Evolutionary conservation across 176 grass and related monocot genomes (phyloP), one percentile per base, ranked within the genome.

Genomic region (Oryza meridionalis): DNA sequence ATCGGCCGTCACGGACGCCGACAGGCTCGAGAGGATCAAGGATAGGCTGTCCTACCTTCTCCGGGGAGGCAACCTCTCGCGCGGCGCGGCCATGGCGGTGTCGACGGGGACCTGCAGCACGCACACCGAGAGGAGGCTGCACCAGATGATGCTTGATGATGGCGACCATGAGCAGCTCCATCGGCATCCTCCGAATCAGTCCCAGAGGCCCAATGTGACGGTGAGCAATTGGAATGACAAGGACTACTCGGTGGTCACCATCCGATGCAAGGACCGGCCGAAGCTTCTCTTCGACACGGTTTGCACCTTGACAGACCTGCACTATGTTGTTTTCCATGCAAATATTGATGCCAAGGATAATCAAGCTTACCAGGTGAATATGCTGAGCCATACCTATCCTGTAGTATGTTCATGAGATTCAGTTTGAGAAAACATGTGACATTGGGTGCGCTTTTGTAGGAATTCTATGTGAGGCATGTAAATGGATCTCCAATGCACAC

Each of bases 271-370:
- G 86, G 94, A 96, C 78, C 77, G 94, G 46, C 26, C 94, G 0
- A 96, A 96, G 49, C 94, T 96, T 89, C 84, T 93, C n/a, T 96
- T 96, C 19, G 94, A 96, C 11, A 96, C 94, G 7, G 91, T 96
- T 66, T 96, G 94, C 84, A 96, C 94, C 31, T 78, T 96, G 50
- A 96, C 94, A 3, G 94, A 96, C 38, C 69, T 96, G 70, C 72
- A 77, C 3, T 96, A 96, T 81, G 94, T 93, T 73, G 91, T 96
- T 65, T 96, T 93, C 86, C 94, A 93, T 67, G 94, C 91, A 5
- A 96, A 80, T 81, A 92, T 96, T 46, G 91, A 96, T 22, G 91
- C 94, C 77, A 80, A 71, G 50, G 69, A 86, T 38, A 51, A 81
- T 45, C 86, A 91, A 76, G 86, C 94, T 69, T 96, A 93, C 84